Evolutionary conservation across 768 basidiomycete species (phyloP).

Genomic region (Antrodiella citrinella): DNA sequence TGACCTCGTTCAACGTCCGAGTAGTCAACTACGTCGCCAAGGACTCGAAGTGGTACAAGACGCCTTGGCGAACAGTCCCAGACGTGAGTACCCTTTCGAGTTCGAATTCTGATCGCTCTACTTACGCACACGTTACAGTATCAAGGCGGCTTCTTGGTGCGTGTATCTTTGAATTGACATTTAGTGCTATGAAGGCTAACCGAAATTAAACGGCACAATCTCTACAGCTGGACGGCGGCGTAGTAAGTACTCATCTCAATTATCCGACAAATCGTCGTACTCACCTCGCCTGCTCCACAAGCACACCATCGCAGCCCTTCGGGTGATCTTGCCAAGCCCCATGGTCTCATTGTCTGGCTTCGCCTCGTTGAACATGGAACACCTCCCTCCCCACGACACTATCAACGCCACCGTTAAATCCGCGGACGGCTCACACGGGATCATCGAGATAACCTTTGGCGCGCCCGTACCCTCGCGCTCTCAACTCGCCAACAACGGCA

Average conservation of each 20-base stretch:
- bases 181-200: not conserved
- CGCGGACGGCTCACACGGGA: slow-evolving; percentile 47
- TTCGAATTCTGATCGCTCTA: slow-evolving; percentile 1
- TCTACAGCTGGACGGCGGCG: slow-evolving; percentile 66
- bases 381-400: slow-evolving; percentile 75
- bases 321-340: slow-evolving; percentile 45
- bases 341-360: slow-evolving; percentile 53
- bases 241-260: slow-evolving; percentile 36
- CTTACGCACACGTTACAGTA: slow-evolving; percentile 48
- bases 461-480: slow-evolving; percentile 37
- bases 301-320: slow-evolving; percentile 63
- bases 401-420: slow-evolving; percentile 47
- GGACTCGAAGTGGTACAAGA: slow-evolving; percentile 70
- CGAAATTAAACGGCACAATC: slow-evolving; percentile 3
- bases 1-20: slow-evolving; percentile 56
- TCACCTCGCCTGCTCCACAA: slow-evolving; percentile 16
- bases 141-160: slow-evolving; percentile 76
- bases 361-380: slow-evolving; percentile 60
- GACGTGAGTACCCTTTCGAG: slow-evolving; percentile 41
- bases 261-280: not conserved
- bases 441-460: slow-evolving; percentile 56
- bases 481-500: slow-evolving; percentile 22
- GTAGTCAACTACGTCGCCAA: slow-evolving; percentile 47
- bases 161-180: slow-evolving; percentile 25
- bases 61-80: slow-evolving; percentile 76